Evolutionary conservation across 1,284 basidiomycete genomes (phyloP).

Genomic region (Ceratorhiza oryzae-sativae): DNA sequence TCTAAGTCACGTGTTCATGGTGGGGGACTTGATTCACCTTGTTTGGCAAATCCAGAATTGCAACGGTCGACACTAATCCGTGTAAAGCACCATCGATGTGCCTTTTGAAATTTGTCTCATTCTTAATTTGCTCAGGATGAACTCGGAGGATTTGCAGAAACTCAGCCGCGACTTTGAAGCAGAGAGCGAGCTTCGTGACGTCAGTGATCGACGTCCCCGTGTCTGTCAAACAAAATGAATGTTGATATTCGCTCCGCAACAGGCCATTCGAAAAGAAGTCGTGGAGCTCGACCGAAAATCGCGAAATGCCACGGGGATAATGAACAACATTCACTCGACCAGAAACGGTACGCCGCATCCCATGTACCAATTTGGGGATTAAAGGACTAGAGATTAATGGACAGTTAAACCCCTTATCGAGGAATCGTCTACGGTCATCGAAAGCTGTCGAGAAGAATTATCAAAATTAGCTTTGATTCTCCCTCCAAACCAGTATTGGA

Average conservation of each 20-base stretch:
- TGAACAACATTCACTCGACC: conserved; percentile 81
- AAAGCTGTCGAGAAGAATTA: conserved; percentile 62
- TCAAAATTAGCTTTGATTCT: conserved; percentile 55
- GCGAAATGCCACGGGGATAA: conserved; percentile 55
- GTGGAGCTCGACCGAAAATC: conserved; percentile 38
- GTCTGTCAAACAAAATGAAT: not conserved
- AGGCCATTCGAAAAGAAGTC: conserved; percentile 27
- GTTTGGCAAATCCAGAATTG: conserved; percentile 1
- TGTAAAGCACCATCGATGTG: too few relatives aligned
- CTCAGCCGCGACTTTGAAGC: conserved; percentile 33
- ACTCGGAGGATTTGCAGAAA: conserved; percentile 36
- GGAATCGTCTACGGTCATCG: conserved; percentile 61
- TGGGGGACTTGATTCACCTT: not conserved
- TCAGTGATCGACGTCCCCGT: not conserved
- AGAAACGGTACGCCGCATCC: conserved; percentile 60
- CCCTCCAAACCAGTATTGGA: conserved; percentile 78
- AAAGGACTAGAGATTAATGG: conserved; percentile 24
- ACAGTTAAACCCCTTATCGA: conserved; percentile 68
- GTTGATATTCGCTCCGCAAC: not conserved
- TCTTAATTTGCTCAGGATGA: conserved; percentile 17
- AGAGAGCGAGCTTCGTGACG: conserved; percentile 37
- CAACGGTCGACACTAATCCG: too few relatives aligned
- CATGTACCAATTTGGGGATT: not conserved
- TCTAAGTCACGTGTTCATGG: conserved; percentile 16
- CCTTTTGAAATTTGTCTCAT: too few relatives aligned